These are phyloP conservation scores for Geranomyces michiganensis DNA, from an alignment of 192 early-diverging fungal genomes.

Conservation along the genomic window DNA sequence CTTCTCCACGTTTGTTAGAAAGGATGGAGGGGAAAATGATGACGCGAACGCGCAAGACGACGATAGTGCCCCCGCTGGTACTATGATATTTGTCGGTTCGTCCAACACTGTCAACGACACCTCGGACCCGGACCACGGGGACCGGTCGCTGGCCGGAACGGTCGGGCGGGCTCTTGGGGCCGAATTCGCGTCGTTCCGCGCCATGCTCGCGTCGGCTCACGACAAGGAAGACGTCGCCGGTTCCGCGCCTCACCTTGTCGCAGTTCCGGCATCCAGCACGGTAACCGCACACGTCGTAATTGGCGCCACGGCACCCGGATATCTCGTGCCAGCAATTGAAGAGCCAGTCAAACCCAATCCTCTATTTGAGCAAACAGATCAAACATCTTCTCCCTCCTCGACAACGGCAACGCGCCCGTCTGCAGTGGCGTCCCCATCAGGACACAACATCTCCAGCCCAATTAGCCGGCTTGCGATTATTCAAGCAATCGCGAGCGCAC, in stretches of 20 bases:
- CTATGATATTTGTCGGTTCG: constrained; percentile 20
- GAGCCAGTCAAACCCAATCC: neutral
- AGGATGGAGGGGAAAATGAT: neutral
- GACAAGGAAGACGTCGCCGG: neutral
- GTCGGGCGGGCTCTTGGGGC: constrained; percentile 17
- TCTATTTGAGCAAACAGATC: too few species aligned
- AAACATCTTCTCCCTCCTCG: neutral
- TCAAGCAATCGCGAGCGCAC: neutral
- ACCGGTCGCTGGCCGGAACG: neutral
- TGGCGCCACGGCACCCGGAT: constrained; percentile 23
- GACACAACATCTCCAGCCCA: neutral
- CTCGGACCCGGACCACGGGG: neutral
- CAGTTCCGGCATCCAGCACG: neutral
- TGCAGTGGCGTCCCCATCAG: neutral
- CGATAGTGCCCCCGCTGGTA: neutral
- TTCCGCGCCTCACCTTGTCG: neutral
- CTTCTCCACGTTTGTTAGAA: constrained; percentile 17
- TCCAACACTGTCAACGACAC: neutral
- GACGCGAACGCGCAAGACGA: neutral
- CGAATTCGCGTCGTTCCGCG: constrained; percentile 24
- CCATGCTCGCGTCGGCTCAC: constrained; percentile 20
- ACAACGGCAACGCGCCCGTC: neutral
- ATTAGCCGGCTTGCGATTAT: neutral
- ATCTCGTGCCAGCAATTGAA: constrained; percentile 13
- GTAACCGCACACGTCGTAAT: constrained; percentile 10